Evolutionary conservation across 495 filamentous ascomycete species (phyloP).

Genomic region (Parachaetomium inaequale): DNA sequence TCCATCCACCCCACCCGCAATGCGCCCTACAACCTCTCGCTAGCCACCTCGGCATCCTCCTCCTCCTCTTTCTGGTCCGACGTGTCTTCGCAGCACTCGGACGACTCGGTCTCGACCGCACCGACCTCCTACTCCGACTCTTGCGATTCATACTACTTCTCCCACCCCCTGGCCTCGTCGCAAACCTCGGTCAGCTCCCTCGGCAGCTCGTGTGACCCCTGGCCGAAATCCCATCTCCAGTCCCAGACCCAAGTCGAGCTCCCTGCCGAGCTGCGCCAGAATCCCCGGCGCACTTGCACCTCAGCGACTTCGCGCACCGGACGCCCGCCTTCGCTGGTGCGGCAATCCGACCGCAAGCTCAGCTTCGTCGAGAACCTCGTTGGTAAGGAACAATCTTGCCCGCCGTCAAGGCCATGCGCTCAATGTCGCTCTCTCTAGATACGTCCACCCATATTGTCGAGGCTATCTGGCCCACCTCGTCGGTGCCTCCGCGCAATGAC

Average conservation of each 20-base stretch:
- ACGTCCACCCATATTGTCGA: conserved; percentile 96
- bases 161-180: conserved; percentile 27
- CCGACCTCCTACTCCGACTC: conserved; percentile 41
- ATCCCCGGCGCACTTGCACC: conserved; percentile 71
- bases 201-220: conserved; percentile 31
- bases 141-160: conserved; percentile 41
- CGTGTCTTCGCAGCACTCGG: conserved; percentile 54
- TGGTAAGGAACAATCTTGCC: conserved; percentile 63
- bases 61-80: conserved; percentile 81
- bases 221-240: conserved; percentile 27
- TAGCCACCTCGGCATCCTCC: conserved; percentile 68
- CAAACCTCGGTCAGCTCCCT: conserved; percentile 33
- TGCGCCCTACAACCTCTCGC: conserved; percentile 62
- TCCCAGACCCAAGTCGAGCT: conserved; percentile 44
- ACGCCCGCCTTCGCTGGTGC: conserved; percentile 75
- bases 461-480: conserved; percentile 88
- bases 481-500: conserved; percentile 55
- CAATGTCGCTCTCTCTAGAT: conserved; percentile 55
- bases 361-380: conserved; percentile 97
- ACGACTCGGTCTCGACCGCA: conserved; percentile 38
- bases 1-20: conserved; percentile 43
- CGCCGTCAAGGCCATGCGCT: conserved; percentile 23
- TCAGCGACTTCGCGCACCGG: conserved; percentile 54
- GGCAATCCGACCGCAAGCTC: conserved; percentile 89
- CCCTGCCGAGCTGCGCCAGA: conserved; percentile 66